Evolutionary conservation across 306 rosid genomes (phyloP).

Genomic region (Prunus kanzakura): DNA sequence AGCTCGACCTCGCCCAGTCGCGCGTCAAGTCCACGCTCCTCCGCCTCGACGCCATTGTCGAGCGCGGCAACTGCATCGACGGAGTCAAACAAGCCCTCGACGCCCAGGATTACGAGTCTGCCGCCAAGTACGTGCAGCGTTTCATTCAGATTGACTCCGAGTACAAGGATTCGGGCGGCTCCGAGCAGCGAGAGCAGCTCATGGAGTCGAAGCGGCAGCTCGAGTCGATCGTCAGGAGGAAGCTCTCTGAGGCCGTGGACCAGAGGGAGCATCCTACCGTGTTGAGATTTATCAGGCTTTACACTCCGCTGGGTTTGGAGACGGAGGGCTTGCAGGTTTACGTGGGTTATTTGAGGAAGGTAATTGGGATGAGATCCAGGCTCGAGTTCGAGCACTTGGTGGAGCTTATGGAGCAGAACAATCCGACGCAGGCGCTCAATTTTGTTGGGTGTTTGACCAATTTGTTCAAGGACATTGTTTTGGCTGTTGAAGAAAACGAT

Average conservation of each 20-base stretch:
- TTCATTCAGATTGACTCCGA: constrained; percentile 67
- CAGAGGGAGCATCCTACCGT: constrained; percentile 65
- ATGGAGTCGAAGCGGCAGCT: constrained; percentile 57
- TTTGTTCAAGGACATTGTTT: constrained; percentile 82
- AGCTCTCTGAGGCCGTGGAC: constrained; percentile 67
- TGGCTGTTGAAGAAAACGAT: constrained; percentile 82
- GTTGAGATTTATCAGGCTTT: constrained; percentile 59
- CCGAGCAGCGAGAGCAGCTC: constrained; percentile 73
- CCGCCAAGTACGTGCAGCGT: constrained; percentile 50
- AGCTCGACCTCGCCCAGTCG: constrained; percentile 87
- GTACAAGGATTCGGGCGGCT: constrained; percentile 56
- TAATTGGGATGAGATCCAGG: constrained; percentile 80
- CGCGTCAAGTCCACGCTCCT: constrained; percentile 70
- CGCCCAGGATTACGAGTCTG: constrained; percentile 62
- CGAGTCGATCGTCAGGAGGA: constrained; percentile 73
- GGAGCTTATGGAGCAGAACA: constrained; percentile 60
- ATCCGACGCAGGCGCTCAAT: constrained; percentile 35
- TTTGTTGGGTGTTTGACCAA: constrained; percentile 81
- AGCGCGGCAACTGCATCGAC: constrained; percentile 70
- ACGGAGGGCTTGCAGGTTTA: constrained; percentile 84
- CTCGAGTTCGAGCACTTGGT: constrained; percentile 73
- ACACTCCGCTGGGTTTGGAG: constrained; percentile 72
- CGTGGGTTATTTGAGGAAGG: constrained; percentile 80
- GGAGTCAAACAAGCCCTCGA: constrained; percentile 63
- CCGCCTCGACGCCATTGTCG: constrained; percentile 79